Conservation (phyloP, 73 alveolate genomes). For the Blepharisma japonicum region DNA sequence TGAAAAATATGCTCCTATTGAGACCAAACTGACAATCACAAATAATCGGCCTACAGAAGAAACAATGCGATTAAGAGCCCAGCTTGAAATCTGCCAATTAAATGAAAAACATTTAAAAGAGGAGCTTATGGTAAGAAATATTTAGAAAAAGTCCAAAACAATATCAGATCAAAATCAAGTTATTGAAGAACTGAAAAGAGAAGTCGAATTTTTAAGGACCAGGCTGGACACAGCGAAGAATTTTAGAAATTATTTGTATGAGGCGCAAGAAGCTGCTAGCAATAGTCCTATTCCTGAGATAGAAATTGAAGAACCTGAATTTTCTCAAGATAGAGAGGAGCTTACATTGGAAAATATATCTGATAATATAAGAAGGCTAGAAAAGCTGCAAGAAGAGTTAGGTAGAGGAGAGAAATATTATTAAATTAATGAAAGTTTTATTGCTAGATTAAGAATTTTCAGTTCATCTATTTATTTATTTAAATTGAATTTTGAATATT, state of each 20-base stretch:
- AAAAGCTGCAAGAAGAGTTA: slow-evolving; percentile 23
- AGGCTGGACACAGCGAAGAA: slow-evolving; percentile 4
- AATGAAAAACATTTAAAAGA: slow-evolving; percentile 30
- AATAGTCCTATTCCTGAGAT: not conserved
- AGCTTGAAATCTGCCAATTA: slow-evolving; percentile 13
- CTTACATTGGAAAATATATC: not conserved
- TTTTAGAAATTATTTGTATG: not conserved
- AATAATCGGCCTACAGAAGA: not conserved
- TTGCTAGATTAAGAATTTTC: too few relatives aligned
- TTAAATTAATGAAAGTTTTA: too few relatives aligned
- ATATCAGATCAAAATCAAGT: slow-evolving; percentile 8
- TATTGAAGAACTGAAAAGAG: slow-evolving; percentile 7
- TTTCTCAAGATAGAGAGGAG: not conserved
- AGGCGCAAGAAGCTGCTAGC: not conserved
- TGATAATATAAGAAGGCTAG: slow-evolving; percentile 23
- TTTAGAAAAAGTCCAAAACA: not conserved
- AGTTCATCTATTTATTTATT: too few relatives aligned
- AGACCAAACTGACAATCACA: not conserved
- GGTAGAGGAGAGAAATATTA: not conserved
- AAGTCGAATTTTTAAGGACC: not conserved
- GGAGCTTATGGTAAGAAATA: slow-evolving; percentile 5
- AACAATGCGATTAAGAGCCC: slow-evolving; percentile 6
- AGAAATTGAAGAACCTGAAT: not conserved
- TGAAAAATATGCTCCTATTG: slow-evolving; percentile 4
- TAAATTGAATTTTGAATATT: too few relatives aligned